These are phyloP conservation scores for Cryptosporidium canis DNA, from an alignment of 169 alveolate species.

Conservation along the genomic window DNA sequence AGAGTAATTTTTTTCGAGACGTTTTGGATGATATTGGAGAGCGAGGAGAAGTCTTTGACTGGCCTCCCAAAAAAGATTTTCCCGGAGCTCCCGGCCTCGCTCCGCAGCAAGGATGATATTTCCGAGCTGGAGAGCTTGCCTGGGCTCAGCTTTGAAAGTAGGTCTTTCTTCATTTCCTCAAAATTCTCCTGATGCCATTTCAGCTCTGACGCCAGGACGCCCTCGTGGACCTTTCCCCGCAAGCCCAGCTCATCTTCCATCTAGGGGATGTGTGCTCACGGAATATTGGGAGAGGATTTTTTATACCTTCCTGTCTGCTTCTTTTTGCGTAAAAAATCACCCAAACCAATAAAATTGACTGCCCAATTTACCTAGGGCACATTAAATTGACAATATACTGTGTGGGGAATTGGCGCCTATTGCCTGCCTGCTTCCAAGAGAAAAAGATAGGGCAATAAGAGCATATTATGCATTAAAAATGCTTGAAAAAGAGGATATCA, in stretches of 20 bases:
- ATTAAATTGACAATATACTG: not conserved
- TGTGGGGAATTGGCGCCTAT: slow-evolving; percentile 67
- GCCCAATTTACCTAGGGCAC: not conserved
- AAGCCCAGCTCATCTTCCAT: not conserved
- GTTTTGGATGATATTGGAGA: not conserved
- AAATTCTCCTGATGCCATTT: slow-evolving; percentile 24
- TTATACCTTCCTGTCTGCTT: not conserved
- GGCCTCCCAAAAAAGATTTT: slow-evolving; percentile 21
- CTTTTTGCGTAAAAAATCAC: not conserved
- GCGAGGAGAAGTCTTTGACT: not conserved
- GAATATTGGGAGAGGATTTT: not conserved
- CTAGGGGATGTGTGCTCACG: not conserved
- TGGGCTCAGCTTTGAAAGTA: not conserved
- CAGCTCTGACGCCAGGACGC: not conserved
- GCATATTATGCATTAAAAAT: not conserved
- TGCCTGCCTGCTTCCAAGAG: not conserved
- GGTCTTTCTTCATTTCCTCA: slow-evolving; percentile 3
- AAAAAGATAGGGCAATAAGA: not conserved
- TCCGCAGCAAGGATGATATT: not conserved
- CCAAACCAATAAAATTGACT: not conserved
- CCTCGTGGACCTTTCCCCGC: not conserved
- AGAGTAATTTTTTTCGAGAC: slow-evolving; percentile 4
- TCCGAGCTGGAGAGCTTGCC: not conserved
- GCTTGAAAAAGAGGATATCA: not conserved
- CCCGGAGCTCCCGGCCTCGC: not conserved